Percentiles rank a stretch among this genome's conserved stretches.
Conservation (phyloP, 192 early-diverging fungal species). For the Linnemannia schmuckeri region DNA sequence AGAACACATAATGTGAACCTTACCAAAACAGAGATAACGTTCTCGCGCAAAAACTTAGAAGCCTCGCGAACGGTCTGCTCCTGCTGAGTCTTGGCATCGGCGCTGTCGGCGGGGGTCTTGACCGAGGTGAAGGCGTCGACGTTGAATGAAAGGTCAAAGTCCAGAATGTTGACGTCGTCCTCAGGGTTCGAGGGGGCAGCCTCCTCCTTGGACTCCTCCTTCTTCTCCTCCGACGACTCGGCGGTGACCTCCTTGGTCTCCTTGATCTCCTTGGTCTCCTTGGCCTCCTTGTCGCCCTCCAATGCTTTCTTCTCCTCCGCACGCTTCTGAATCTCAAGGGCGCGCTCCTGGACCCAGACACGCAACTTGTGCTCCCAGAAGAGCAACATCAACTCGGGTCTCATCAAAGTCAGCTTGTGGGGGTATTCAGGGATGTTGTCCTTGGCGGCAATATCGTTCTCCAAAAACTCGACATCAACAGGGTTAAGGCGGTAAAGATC, state of each 20-base stretch:
- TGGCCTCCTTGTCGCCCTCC: constrained; percentile 43
- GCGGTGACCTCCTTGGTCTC: constrained; percentile 8
- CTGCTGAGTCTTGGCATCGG: constrained; percentile 56
- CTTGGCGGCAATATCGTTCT: constrained; percentile 72
- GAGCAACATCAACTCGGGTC: constrained; percentile 87
- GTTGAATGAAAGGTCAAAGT: constrained; percentile 67
- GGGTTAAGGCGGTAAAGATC: constrained; percentile 95
- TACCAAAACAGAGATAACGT: constrained; percentile 74
- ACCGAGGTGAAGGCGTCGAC: constrained; percentile 71
- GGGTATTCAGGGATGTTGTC: constrained; percentile 82
- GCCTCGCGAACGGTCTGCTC: constrained; percentile 78
- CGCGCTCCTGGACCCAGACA: constrained; percentile 68
- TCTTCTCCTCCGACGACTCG: constrained; percentile 17
- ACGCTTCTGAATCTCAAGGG: constrained; percentile 60
- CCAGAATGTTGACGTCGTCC: constrained; percentile 55
- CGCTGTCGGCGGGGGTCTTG: constrained; percentile 51
- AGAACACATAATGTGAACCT: constrained; percentile 20
- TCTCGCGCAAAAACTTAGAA: constrained; percentile 81
- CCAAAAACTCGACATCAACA: constrained; percentile 91
- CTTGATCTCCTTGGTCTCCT: constrained; percentile 16
- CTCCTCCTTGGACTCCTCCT: constrained; percentile 18
- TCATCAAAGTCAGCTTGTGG: constrained; percentile 85
- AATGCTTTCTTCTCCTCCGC: constrained; percentile 38
- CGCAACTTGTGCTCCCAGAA: constrained; percentile 89
- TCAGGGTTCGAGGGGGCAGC: constrained; percentile 44